These are phyloP conservation scores for Massariosphaeria phaeospora DNA, from an alignment of 495 filamentous ascomycete genomes.

Conservation along the genomic window DNA sequence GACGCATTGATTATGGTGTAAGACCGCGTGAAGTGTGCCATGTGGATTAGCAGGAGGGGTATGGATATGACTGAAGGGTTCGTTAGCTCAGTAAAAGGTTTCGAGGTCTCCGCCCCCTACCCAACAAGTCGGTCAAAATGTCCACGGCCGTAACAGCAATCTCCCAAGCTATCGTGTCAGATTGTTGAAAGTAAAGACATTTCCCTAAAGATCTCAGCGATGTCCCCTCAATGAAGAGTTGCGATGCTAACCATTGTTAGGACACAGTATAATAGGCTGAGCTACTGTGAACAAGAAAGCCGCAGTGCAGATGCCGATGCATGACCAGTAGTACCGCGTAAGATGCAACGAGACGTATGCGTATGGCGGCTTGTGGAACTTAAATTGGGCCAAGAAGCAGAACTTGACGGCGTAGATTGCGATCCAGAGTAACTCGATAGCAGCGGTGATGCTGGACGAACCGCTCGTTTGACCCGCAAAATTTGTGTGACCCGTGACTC, in stretches of 20 bases:
- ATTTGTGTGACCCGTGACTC: neutral
- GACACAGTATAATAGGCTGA: conserved; percentile 10
- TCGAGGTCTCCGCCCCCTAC: neutral
- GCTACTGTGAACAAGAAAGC: conserved; percentile 1
- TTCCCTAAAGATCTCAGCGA: neutral
- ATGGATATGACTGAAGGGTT: conserved; percentile 5
- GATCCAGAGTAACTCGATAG: conserved; percentile 23
- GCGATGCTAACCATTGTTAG: neutral
- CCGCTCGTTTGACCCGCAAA: neutral
- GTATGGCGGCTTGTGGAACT: conserved; percentile 26
- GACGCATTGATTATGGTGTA: conserved; percentile 10
- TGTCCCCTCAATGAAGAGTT: neutral
- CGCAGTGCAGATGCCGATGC: neutral
- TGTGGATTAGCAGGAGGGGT: conserved; percentile 8
- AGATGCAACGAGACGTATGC: conserved; percentile 16
- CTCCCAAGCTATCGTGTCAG: neutral
- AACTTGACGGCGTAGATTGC: conserved; percentile 21
- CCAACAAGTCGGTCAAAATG: conserved; percentile 8
- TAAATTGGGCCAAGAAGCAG: conserved; percentile 23
- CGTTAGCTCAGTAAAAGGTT: neutral
- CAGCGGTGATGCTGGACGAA: conserved; percentile 1
- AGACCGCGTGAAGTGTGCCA: conserved; percentile 10
- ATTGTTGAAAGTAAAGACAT: conserved; percentile 1
- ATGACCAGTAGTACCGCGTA: conserved; percentile 20
- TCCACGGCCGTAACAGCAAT: conserved; percentile 8